Conservation (phyloP, 495 filamentous ascomycete genomes). For the Daldinia childiae region DNA sequence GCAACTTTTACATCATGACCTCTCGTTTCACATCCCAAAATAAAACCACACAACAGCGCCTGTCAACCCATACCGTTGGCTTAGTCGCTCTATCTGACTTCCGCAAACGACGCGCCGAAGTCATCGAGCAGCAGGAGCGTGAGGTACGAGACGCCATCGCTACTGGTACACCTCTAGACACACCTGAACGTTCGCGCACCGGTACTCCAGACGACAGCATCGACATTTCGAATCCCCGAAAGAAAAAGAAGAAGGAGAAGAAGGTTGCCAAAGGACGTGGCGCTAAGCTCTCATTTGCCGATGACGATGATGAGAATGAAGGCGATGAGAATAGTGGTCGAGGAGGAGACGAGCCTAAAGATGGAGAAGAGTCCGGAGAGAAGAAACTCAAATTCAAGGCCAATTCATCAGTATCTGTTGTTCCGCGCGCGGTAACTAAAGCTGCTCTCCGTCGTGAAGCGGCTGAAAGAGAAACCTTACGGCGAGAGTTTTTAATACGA, state of each 20-base stretch:
- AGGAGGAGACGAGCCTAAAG: conserved; percentile 64
- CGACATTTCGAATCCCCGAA: conserved; percentile 48
- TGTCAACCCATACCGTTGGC: conserved; percentile 91
- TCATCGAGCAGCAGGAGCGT: conserved; percentile 87
- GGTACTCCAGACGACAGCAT: conserved; percentile 52
- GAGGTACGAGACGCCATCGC: conserved; percentile 74
- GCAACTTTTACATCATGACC: conserved; percentile 43
- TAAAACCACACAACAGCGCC: conserved; percentile 85
- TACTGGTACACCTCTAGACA: conserved; percentile 50
- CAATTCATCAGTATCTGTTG: conserved; percentile 71
- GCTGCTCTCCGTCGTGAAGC: conserved; percentile 82
- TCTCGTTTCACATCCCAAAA: conserved; percentile 80
- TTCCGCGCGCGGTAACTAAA: conserved; percentile 87
- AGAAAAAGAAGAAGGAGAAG: conserved; percentile 51
- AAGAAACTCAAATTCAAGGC: conserved; percentile 61
- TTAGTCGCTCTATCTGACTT: conserved; percentile 93
- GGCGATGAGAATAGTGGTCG: background rate
- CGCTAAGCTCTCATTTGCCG: conserved; percentile 56
- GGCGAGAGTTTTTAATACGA: conserved; percentile 83
- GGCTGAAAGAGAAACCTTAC: conserved; percentile 79
- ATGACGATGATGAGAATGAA: conserved; percentile 43
- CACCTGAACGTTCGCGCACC: conserved; percentile 52
- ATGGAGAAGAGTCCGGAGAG: conserved; percentile 72
- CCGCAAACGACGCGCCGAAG: conserved; percentile 95
- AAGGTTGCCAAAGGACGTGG: conserved; percentile 30